A percentile compares a stretch with the other conserved stretches of the same genome.
These are phyloP conservation scores for Naematelia aurantialba DNA, from an alignment of 768 basidiomycete genomes.

Conservation along the genomic window DNA sequence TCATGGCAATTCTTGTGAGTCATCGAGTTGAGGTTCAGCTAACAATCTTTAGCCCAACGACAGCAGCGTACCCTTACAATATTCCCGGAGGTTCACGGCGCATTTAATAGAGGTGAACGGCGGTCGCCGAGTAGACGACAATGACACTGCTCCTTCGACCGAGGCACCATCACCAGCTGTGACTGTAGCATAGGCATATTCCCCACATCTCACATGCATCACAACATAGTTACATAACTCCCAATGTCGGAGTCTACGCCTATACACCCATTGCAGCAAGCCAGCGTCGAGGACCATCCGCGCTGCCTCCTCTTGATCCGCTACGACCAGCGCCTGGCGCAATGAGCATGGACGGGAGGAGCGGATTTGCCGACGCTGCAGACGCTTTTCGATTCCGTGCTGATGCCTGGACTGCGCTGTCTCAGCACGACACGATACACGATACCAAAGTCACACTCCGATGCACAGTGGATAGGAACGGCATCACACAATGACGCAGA, in stretches of 20 bases:
- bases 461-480: too few species aligned
- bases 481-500: neutral
- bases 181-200: neutral
- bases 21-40: neutral
- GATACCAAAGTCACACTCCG: too few species aligned
- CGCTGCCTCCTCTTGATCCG: constrained; percentile 21
- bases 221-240: constrained; percentile 2
- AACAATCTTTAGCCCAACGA: neutral
- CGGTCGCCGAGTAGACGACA: neutral
- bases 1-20: neutral
- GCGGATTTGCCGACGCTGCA: constrained; percentile 38
- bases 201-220: neutral
- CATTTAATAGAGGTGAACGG: neutral
- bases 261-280: constrained; percentile 40
- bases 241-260: too few species aligned
- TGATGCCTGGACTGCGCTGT: constrained; percentile 32
- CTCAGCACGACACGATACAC: constrained; percentile 1
- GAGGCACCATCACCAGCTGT: neutral
- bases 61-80: neutral
- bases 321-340: constrained; percentile 13
- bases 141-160: neutral
- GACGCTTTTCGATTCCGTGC: constrained; percentile 40
- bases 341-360: constrained; percentile 32
- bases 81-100: neutral
- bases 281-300: constrained; percentile 38